Percentiles rank a stretch among this genome's conserved stretches.
phyloP scores from a whole-genome alignment of 371 early-diverging fungal species.

The Saksenaea oblongispora region DNA sequence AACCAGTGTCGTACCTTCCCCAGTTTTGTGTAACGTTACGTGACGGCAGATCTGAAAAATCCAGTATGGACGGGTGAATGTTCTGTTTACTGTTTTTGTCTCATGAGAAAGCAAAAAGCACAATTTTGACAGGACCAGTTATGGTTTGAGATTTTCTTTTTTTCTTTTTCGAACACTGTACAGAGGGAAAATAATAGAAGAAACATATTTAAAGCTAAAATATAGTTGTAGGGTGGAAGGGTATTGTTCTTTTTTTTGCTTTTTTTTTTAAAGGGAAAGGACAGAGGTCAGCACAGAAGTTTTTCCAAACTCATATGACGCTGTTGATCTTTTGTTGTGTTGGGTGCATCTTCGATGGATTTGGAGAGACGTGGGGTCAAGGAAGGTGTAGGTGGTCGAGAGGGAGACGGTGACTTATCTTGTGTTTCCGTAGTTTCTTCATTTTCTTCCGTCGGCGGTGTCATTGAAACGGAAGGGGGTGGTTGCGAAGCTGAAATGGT shows the following conservation, averaged over 20 bases:
- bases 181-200: background rate
- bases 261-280: background rate
- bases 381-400: constrained; percentile 13
- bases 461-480: constrained; percentile 5
- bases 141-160: no score
- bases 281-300: constrained; percentile 9
- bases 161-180: no score
- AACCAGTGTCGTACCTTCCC: no score
- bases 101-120: no score
- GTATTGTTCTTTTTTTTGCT: background rate
- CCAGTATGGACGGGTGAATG: no score
- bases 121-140: no score
- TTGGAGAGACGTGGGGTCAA: constrained; percentile 9
- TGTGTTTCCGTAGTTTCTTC: background rate
- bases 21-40: no score
- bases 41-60: no score
- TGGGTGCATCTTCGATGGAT: background rate
- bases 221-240: background rate
- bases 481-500: constrained; percentile 4
- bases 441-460: constrained; percentile 1
- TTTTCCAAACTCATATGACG: constrained; percentile 23
- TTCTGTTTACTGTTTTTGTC: no score
- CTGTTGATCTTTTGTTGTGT: background rate
- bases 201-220: background rate
- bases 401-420: constrained; percentile 2